phyloP scores from a whole-genome alignment of 257 asterid species.

The Euphrasia confusa region DNA sequence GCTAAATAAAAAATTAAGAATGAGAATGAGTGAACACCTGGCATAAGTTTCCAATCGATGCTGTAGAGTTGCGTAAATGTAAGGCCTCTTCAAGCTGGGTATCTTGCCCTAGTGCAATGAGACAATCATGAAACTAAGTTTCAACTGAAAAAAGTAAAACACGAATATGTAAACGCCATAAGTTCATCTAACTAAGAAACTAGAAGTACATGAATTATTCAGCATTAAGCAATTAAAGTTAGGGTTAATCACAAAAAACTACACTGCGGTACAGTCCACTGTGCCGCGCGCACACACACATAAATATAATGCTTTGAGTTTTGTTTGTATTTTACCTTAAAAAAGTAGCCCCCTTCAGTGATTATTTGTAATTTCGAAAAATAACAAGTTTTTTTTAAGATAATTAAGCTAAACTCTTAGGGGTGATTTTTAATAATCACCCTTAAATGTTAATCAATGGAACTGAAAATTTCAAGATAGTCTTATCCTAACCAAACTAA shows the following conservation, averaged over 20 bases:
- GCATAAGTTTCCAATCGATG: too few species aligned
- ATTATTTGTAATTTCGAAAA: not conserved
- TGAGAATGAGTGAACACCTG: too few species aligned
- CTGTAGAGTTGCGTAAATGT: too few species aligned
- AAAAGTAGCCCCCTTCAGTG: not conserved
- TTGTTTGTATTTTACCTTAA: not conserved
- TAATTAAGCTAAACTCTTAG: not conserved
- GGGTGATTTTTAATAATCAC: not conserved
- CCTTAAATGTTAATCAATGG: too few species aligned
- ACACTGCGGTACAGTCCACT: too few species aligned
- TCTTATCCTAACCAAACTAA: not conserved
- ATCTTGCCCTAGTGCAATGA: slow-evolving; percentile 49
- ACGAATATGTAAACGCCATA: slow-evolving; percentile 16
- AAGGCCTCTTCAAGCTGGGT: slow-evolving; percentile 49
- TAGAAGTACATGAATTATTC: slow-evolving; percentile 8
- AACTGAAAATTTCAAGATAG: too few species aligned
- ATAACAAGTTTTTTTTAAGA: too few species aligned
- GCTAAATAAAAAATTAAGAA: too few species aligned
- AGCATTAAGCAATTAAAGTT: slow-evolving; percentile 6
- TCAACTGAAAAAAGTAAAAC: slow-evolving; percentile 51
- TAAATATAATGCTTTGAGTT: not conserved
- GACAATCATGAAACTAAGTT: slow-evolving; percentile 53
- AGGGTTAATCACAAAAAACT: not conserved
- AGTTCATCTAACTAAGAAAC: slow-evolving; percentile 13
- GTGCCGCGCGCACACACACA: too few species aligned